Conservation (phyloP, 139 green algal genomes). For the Protoeuglena noctilucae region DNA sequence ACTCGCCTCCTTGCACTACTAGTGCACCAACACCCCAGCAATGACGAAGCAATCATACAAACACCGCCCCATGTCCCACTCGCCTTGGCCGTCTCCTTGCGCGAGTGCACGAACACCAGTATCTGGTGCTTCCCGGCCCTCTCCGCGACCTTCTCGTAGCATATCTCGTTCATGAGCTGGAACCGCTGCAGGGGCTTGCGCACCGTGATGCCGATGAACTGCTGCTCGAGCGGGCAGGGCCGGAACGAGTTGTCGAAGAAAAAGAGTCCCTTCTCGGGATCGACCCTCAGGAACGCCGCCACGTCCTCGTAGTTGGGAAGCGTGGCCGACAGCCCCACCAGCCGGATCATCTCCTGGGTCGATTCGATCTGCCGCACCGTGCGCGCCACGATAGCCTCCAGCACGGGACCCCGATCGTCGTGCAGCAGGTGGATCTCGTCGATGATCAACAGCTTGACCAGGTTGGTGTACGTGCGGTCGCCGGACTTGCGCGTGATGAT, state of each 20-base stretch:
- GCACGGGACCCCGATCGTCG: constrained; percentile 80
- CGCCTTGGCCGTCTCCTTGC: constrained; percentile 97
- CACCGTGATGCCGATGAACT: constrained; percentile 88
- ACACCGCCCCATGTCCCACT: too few relatives aligned
- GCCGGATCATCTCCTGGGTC: constrained; percentile 80
- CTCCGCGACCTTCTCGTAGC: constrained; percentile 92
- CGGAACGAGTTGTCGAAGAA: constrained; percentile 91
- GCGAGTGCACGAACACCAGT: constrained; percentile 93
- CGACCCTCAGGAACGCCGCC: constrained; percentile 78
- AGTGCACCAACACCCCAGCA: too few relatives aligned
- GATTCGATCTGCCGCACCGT: constrained; percentile 84
- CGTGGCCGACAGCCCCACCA: constrained; percentile 89
- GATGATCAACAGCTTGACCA: constrained; percentile 81
- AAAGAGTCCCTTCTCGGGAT: constrained; percentile 81
- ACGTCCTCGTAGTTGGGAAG: constrained; percentile 97
- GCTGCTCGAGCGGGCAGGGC: constrained; percentile 85
- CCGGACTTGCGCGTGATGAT: constrained; percentile 95
- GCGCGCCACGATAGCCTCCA: constrained; percentile 84
- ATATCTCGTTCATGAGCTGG: constrained; percentile 96
- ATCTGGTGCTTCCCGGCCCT: constrained; percentile 83
- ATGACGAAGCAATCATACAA: too few relatives aligned
- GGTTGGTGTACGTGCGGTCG: constrained; percentile 80
- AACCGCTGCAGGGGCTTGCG: constrained; percentile 98
- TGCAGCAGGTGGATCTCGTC: constrained; percentile 98
- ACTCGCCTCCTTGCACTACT: too few relatives aligned